Evolutionary conservation across 768 basidiomycete species (phyloP).

Genomic region (Leucogyrophana mollusca): DNA sequence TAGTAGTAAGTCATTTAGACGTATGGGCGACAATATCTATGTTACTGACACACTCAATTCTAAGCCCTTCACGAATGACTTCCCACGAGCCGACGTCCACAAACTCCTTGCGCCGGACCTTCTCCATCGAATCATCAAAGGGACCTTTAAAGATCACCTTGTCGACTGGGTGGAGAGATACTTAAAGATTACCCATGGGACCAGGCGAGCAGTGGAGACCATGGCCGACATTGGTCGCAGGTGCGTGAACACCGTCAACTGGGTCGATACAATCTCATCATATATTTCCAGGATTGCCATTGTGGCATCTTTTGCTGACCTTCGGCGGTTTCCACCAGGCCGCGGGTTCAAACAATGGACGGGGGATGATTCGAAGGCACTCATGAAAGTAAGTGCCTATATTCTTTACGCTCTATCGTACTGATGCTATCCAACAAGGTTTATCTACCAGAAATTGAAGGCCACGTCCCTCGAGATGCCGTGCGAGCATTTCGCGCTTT

Average conservation of each 20-base stretch:
- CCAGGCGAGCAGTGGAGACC: conserved; percentile 8
- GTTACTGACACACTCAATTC: not conserved
- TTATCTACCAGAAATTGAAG: conserved; percentile 10
- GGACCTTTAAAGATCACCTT: conserved; percentile 35
- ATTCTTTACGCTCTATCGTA: no score
- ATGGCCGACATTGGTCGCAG: conserved; percentile 30
- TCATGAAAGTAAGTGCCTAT: conserved; percentile 17
- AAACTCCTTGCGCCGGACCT: conserved; percentile 27
- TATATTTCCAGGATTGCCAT: conserved; percentile 13
- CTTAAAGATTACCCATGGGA: conserved; percentile 10
- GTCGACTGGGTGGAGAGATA: conserved; percentile 31
- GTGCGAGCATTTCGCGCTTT: conserved; percentile 19
- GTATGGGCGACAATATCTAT: no score
- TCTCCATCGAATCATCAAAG: conserved; percentile 32
- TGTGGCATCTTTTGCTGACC: conserved; percentile 23
- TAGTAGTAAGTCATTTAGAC: conserved; percentile 26
- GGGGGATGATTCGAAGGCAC: conserved; percentile 19
- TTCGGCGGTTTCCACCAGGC: conserved; percentile 17
- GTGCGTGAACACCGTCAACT: conserved; percentile 11
- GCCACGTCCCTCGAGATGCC: conserved; percentile 9
- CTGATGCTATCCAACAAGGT: no score
- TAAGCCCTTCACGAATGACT: conserved; percentile 34
- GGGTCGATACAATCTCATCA: not conserved
- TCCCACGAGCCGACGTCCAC: conserved; percentile 32
- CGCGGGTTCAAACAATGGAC: conserved; percentile 17